Evolutionary conservation across 1,284 basidiomycete genomes (phyloP), one percentile per base, ranked within the genome.

Genomic region (Phaffia rhodozyma): DNA sequence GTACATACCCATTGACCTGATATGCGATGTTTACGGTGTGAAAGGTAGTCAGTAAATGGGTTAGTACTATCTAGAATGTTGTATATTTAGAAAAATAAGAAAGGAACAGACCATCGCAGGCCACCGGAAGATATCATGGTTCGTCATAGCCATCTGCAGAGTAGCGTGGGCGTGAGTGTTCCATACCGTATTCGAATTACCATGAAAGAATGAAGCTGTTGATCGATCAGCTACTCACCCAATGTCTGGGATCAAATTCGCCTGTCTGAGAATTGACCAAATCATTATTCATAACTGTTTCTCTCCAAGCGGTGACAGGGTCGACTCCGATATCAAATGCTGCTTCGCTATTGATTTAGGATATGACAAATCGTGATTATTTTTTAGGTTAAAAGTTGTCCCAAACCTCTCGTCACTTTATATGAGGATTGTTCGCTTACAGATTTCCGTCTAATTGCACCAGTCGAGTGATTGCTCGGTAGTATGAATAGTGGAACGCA

Each of bases 121-220:
- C 91, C 91, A 94, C 66, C 91, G 82, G 79, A 87, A 93, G 20
- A 93, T 82, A 78, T 94, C 91, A 77, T 92, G 92, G 72, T 94
- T 94, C 71, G 86, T 87, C 18, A 85, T 84, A 53, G 91, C 91
- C 85, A 91, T 84, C 62, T 63, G 53, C 1, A n/a, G 34, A 51
- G n/a, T 21, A 51, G n/a, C 25, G 20, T 2, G 7, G 55, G 21
- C 9, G 60, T 61, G 20, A 61, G 51, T 25, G 27, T 21, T 25
- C n/a, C 20, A 3, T 5, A 5, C 27, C 21, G n/a, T 7, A n/a
- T 18, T 25, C 16, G 32, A 49, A 13, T 18, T 32, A 21, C 21
- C 32, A 25, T 32, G 27, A 21, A 21, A 0, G n/a, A 51, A n/a
- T n/a, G n/a, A 20, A 53, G 18, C 11, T 32, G 18, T 20, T 13